Evolutionary conservation across 2,329 filamentous ascomycete species (phyloP).

Genomic region (Pezizomycotina sp.): DNA sequence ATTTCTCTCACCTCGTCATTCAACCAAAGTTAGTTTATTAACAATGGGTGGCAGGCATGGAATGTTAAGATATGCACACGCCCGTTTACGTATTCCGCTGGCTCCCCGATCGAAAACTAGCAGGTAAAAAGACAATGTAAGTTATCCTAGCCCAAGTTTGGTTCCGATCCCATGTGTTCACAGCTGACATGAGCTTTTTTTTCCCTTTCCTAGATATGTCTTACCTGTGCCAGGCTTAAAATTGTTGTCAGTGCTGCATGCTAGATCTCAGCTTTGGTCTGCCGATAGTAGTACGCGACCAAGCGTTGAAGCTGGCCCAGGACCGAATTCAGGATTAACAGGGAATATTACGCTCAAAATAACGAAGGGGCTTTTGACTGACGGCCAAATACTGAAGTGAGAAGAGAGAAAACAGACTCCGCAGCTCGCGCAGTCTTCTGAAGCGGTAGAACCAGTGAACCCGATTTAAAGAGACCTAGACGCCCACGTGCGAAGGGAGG

Average conservation of each 20-base stretch:
- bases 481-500: slow-evolving; percentile 29
- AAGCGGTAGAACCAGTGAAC: slow-evolving; percentile 75
- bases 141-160: neutral
- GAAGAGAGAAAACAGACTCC: slow-evolving; percentile 73
- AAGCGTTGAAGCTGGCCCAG: slow-evolving; percentile 91
- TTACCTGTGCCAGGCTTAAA: slow-evolving; percentile 96
- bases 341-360: slow-evolving; percentile 95
- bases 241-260: slow-evolving; percentile 98
- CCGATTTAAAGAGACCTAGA: slow-evolving; percentile 69
- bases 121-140: slow-evolving; percentile 62
- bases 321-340: slow-evolving; percentile 78
- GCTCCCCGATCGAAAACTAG: slow-evolving; percentile 83
- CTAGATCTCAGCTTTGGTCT: slow-evolving; percentile 90
- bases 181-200: neutral
- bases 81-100: slow-evolving; percentile 88
- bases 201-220: slow-evolving; percentile 36
- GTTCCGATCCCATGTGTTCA: neutral
- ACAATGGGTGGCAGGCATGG: slow-evolving; percentile 25
- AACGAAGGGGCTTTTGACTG: slow-evolving; percentile 90
- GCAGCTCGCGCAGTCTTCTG: slow-evolving; percentile 80
- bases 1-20: neutral
- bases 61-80: slow-evolving; percentile 63
- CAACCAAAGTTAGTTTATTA: slow-evolving; percentile 5
- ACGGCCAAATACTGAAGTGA: slow-evolving; percentile 43
- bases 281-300: slow-evolving; percentile 86